A percentile compares a stretch with the other conserved stretches of the same genome.
phyloP scores from a whole-genome alignment of 139 green algal genomes.

The Volvox africanus region DNA sequence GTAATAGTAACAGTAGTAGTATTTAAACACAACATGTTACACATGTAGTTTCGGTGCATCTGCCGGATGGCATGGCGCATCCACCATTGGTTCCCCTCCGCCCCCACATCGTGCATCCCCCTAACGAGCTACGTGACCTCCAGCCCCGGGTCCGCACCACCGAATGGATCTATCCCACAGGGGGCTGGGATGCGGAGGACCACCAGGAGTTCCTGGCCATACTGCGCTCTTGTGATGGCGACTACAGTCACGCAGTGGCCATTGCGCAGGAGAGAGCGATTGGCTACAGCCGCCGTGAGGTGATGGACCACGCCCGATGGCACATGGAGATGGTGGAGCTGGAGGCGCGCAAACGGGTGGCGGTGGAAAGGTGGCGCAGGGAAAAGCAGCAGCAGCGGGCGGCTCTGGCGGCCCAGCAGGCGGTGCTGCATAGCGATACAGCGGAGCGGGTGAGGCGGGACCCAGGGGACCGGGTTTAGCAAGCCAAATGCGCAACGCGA shows the following conservation, averaged over 20 bases:
- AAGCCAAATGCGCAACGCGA: too few relatives aligned
- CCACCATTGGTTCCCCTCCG: neutral
- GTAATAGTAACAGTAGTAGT: too few relatives aligned
- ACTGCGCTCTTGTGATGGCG: conserved; percentile 44
- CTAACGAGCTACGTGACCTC: neutral
- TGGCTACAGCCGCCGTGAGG: conserved; percentile 41
- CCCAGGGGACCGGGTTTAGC: too few relatives aligned
- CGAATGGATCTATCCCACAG: neutral
- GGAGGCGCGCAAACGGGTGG: conserved; percentile 45
- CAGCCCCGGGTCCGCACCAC: neutral
- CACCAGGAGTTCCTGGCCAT: conserved; percentile 55
- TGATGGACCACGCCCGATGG: conserved; percentile 50
- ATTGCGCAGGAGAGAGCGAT: conserved; percentile 44
- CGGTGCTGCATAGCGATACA: conserved; percentile 34
- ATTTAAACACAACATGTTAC: too few relatives aligned
- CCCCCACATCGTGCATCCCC: neutral
- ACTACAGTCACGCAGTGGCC: conserved; percentile 51
- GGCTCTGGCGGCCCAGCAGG: conserved; percentile 12
- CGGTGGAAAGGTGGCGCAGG: conserved; percentile 45
- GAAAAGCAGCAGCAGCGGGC: conserved; percentile 14
- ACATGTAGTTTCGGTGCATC: too few relatives aligned
- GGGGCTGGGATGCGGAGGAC: conserved; percentile 53
- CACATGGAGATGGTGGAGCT: conserved; percentile 56
- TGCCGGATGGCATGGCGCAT: too few relatives aligned
- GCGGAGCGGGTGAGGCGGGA: conserved; percentile 10